Evolutionary conservation across 805 yeast species (phyloP), one percentile per base, ranked within the genome.

Genomic region (Saturnispora quitensis): DNA sequence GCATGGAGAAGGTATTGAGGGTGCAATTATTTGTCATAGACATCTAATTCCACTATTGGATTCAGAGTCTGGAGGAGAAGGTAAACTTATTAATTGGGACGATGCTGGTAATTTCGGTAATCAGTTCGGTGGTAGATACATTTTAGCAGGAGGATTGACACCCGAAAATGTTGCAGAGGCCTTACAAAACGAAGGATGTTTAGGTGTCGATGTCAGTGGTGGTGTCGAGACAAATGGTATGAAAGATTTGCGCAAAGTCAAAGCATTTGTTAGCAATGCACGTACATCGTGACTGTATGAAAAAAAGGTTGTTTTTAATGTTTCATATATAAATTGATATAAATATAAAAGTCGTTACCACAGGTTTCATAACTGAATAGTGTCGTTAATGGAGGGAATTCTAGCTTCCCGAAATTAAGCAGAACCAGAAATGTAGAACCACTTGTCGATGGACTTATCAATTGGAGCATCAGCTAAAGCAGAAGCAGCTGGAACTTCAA

Each of bases 391-490:
- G 28, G 22, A 15, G 22, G 27, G 44, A 40, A 24, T 40, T 24
- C 27, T 40, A 40, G 31, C 44, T 40, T 40, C 44, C 31, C 9
- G 20, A 15, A 40, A 43, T 61, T 58, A 73, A 63, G 75, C 74
- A 58, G 80, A 74, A 73, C 91, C 93, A 55, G 91, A 88, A 68
- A 91, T 91, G 82, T 82, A 91, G 81, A 93, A 91, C 99, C 99
- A 91, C 76, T 91, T 91, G 80, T 91, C 98, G 68, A 91, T 75
- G 52, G 97, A 88, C 73, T 86, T 81, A 77, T 91, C 99, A 70
- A 93, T 88, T 72, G 97, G 95, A 58, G 95, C 97, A 68, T 90
- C 89, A 58, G 90, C 78, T 59, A 74, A 70, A 59, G 85, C 80
- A 61, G 79, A 63, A 62, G 87, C 95, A 53, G 78, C 77, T 61